Conservation (phyloP, 2,329 filamentous ascomycete species). For the Fusarium sp. region DNA sequence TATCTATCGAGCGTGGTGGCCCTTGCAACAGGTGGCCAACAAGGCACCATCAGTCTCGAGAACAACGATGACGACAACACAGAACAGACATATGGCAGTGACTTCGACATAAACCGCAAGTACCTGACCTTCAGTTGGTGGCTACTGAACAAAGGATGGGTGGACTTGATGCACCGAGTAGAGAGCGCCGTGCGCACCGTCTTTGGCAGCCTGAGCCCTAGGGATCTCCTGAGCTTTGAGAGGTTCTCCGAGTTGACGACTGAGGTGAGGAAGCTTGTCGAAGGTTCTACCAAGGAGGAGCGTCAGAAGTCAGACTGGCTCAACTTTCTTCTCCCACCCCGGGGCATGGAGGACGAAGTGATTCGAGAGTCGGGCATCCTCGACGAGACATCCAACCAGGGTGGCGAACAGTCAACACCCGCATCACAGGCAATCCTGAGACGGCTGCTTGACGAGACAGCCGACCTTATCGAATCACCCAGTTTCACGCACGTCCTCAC, state of each 20-base stretch:
- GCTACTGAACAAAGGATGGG: constrained; percentile 91
- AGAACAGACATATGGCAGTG: constrained; percentile 85
- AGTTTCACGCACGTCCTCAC: constrained; percentile 88
- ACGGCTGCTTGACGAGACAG: constrained; percentile 91
- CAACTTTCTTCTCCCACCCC: constrained; percentile 81
- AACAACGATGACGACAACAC: constrained; percentile 90
- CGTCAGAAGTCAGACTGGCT: constrained; percentile 73
- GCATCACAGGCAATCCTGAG: constrained; percentile 71
- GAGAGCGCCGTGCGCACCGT: constrained; percentile 87
- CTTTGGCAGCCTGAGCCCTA: constrained; percentile 87
- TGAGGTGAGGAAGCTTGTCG: constrained; percentile 84
- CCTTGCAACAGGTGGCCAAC: constrained; percentile 78
- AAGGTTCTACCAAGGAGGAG: constrained; percentile 65
- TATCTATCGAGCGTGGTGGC: constrained; percentile 96
- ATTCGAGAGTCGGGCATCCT: constrained; percentile 86
- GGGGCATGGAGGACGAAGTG: constrained; percentile 81
- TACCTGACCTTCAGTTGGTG: constrained; percentile 99
- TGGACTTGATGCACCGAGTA: constrained; percentile 81
- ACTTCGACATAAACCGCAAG: constrained; percentile 94
- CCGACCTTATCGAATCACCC: constrained; percentile 94
- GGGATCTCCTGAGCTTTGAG: constrained; percentile 86
- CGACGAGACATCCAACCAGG: constrained; percentile 54
- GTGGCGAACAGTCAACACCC: constrained; percentile 48
- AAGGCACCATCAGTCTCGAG: constrained; percentile 86
- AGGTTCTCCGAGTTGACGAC: constrained; percentile 82